Conservation (phyloP, 202 grass and related monocot species). For the Hordeum pubiflorum region DNA sequence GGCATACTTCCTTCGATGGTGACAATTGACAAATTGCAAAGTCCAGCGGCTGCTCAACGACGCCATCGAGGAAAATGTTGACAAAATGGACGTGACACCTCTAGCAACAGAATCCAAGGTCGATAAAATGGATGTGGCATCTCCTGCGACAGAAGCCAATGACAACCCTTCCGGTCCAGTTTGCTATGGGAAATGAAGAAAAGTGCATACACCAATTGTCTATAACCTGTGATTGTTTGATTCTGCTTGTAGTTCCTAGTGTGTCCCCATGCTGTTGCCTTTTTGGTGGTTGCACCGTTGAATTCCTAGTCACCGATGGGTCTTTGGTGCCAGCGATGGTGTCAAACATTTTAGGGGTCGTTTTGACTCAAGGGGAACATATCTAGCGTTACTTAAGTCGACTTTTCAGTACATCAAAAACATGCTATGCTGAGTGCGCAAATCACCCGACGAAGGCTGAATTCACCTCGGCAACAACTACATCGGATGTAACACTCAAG, state of each 20-base stretch:
- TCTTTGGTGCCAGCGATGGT: too few relatives aligned
- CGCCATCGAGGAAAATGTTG: slow-evolving; percentile 23
- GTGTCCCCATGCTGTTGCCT: too few relatives aligned
- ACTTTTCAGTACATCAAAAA: too few relatives aligned
- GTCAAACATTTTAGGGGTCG: too few relatives aligned
- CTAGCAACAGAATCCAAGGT: slow-evolving; percentile 19
- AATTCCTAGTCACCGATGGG: too few relatives aligned
- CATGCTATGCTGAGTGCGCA: too few relatives aligned
- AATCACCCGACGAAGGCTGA: too few relatives aligned
- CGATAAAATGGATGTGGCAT: slow-evolving; percentile 44
- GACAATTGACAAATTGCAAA: slow-evolving; percentile 79
- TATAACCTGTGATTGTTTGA: background rate
- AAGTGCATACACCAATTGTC: background rate
- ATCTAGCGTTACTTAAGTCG: too few relatives aligned
- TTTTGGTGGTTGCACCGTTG: too few relatives aligned
- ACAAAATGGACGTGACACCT: slow-evolving; percentile 41
- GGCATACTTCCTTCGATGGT: slow-evolving; percentile 81
- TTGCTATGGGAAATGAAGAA: slow-evolving; percentile 31
- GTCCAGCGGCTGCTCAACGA: slow-evolving; percentile 76
- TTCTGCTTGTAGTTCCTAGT: slow-evolving; percentile 25
- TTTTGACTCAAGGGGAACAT: too few relatives aligned
- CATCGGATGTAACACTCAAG: too few relatives aligned
- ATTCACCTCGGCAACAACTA: too few relatives aligned
- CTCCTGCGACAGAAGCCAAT: slow-evolving; percentile 19
- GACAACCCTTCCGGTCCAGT: slow-evolving; percentile 1